Conservation (phyloP, 2,329 filamentous ascomycete species). For the Grosmannia huntii region DNA sequence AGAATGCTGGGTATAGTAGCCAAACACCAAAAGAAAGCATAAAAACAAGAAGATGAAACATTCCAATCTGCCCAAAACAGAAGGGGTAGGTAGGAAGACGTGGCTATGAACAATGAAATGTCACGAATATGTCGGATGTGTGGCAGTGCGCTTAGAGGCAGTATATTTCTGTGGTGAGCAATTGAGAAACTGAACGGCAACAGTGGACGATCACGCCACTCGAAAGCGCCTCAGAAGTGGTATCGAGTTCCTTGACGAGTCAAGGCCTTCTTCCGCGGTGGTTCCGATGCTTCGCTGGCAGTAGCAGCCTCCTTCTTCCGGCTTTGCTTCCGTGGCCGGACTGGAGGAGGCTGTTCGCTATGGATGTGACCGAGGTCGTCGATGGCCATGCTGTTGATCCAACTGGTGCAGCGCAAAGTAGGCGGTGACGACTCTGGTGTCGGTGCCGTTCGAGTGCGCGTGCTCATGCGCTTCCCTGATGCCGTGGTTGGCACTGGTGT, state of each 20-base stretch:
- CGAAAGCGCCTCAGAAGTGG: slow-evolving; percentile 2
- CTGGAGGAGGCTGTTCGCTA: slow-evolving; percentile 40
- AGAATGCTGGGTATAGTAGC: neutral
- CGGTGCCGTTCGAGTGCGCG: slow-evolving; percentile 24
- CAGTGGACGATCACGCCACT: neutral
- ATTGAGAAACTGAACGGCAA: neutral
- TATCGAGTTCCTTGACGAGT: slow-evolving; percentile 12
- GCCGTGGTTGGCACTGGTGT: neutral
- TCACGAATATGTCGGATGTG: neutral
- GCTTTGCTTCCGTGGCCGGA: slow-evolving; percentile 35
- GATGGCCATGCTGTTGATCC: slow-evolving; percentile 44
- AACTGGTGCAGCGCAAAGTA: slow-evolving; percentile 36
- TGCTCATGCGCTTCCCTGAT: slow-evolving; percentile 28
- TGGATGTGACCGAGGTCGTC: slow-evolving; percentile 46
- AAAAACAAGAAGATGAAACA: neutral
- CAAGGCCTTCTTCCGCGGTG: slow-evolving; percentile 13
- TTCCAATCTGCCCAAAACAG: neutral
- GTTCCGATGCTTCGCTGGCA: slow-evolving; percentile 11
- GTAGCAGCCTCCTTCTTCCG: slow-evolving; percentile 31
- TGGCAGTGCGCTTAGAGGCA: neutral
- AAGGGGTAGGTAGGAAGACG: neutral
- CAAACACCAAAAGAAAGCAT: neutral
- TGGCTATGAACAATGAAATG: neutral
- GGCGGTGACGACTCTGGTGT: slow-evolving; percentile 32
- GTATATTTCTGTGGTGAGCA: neutral